Conservation (phyloP, 2,329 filamentous ascomycete species). For the Cladosporium sp. region DNA sequence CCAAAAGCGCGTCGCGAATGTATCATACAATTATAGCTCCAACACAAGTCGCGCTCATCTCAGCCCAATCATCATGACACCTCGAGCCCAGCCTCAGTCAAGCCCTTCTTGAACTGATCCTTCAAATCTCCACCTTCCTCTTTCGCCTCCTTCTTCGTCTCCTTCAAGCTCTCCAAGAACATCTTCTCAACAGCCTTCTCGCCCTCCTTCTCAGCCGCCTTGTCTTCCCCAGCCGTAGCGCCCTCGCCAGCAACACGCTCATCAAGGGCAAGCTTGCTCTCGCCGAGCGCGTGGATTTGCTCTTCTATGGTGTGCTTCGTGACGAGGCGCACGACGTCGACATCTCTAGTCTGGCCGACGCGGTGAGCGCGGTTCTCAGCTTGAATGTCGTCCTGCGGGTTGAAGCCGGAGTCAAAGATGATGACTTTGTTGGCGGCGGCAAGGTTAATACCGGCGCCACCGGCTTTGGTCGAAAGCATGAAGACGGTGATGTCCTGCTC, state of each 20-base stretch:
- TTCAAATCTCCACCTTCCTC: constrained; percentile 33
- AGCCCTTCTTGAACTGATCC: constrained; percentile 37
- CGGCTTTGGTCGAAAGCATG: constrained; percentile 86
- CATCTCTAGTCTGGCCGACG: constrained; percentile 83
- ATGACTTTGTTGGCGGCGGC: constrained; percentile 96
- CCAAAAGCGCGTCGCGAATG: background rate
- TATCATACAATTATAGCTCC: background rate
- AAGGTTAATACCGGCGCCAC: constrained; percentile 94
- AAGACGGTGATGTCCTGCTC: constrained; percentile 80
- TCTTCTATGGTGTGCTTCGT: constrained; percentile 83
- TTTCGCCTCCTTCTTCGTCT: constrained; percentile 23
- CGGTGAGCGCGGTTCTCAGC: constrained; percentile 95
- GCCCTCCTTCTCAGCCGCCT: constrained; percentile 42
- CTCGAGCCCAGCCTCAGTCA: constrained; percentile 41
- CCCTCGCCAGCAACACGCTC: constrained; percentile 64
- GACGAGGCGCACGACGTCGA: constrained; percentile 85
- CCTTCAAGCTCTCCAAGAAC: constrained; percentile 26
- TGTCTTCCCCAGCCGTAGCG: constrained; percentile 27
- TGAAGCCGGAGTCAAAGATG: constrained; percentile 96
- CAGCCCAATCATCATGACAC: constrained; percentile 18
- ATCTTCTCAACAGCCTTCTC: constrained; percentile 37
- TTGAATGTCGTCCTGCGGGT: constrained; percentile 97
- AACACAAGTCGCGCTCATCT: background rate
- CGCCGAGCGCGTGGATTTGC: constrained; percentile 83
- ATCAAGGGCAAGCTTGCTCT: constrained; percentile 90